phyloP scores from a whole-genome alignment of 106 monocot genomes.

The Phalaenopsis equestris region DNA sequence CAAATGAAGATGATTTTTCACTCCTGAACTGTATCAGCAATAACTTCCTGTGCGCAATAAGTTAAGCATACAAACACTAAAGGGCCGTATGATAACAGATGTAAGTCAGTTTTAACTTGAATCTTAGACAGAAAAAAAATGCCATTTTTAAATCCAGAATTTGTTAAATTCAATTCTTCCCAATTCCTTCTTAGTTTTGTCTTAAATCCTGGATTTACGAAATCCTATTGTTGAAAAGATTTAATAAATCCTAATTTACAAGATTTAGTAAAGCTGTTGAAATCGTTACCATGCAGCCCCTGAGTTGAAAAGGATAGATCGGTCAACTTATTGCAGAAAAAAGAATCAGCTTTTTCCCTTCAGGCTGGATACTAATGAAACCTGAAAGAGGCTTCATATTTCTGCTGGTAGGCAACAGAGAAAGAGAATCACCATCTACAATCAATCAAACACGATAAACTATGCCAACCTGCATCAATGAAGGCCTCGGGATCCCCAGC shows the following conservation, averaged over 20 bases:
- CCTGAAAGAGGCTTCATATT: background rate
- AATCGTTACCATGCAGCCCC: no score
- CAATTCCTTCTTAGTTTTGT: no score
- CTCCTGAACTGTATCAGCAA: background rate
- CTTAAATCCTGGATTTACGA: no score
- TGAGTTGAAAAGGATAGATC: no score
- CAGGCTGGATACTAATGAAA: background rate
- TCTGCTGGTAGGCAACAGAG: background rate
- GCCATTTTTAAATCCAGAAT: no score
- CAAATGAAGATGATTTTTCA: background rate
- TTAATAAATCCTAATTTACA: no score
- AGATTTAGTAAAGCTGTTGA: no score
- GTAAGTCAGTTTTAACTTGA: no score
- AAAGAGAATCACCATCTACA: background rate
- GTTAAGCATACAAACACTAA: background rate
- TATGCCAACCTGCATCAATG: slow-evolving; percentile 70
- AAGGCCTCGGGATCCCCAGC: slow-evolving; percentile 43
- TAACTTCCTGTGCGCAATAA: background rate
- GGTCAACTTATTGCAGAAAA: background rate
- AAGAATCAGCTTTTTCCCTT: background rate
- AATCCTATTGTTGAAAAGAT: no score
- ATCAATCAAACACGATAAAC: slow-evolving; percentile 47
- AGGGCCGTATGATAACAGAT: no score
- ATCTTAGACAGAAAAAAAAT: no score
- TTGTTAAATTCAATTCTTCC: no score